Conservation (phyloP, 805 yeast genomes). For the Kurtzmaniella fragi region DNA sequence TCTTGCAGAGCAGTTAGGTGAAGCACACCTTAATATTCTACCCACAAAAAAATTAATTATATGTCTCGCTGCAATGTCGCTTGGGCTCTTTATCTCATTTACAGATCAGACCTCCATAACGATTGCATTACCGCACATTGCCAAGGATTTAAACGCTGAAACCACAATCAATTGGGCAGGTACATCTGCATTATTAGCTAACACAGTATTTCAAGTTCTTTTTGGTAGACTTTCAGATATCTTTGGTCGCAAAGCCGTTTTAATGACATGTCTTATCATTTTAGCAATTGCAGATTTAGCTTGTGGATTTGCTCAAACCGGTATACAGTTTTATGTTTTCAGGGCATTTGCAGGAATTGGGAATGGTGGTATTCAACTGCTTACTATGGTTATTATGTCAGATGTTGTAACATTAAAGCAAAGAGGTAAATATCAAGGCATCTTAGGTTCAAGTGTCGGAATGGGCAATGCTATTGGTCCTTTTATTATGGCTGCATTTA, state of each 20-base stretch:
- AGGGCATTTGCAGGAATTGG: slow-evolving; percentile 59
- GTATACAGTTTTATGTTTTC: slow-evolving; percentile 42
- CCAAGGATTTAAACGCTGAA: slow-evolving; percentile 38
- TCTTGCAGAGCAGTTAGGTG: slow-evolving; percentile 22
- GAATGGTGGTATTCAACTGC: slow-evolving; percentile 49
- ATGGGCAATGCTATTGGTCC: slow-evolving; percentile 52
- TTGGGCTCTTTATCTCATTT: slow-evolving; percentile 36
- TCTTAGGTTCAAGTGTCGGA: slow-evolving; percentile 46
- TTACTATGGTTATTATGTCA: slow-evolving; percentile 48
- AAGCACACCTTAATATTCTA: slow-evolving; percentile 37
- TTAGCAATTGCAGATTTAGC: slow-evolving; percentile 42
- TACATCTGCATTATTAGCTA: slow-evolving; percentile 62
- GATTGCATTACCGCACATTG: slow-evolving; percentile 42
- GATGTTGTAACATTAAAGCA: slow-evolving; percentile 52
- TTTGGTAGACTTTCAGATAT: slow-evolving; percentile 70
- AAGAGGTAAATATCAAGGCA: slow-evolving; percentile 52
- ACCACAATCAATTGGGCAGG: slow-evolving; percentile 64
- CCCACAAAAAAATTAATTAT: slow-evolving; percentile 28
- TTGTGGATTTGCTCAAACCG: slow-evolving; percentile 38
- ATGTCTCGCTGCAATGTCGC: slow-evolving; percentile 27
- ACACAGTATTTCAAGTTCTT: slow-evolving; percentile 69
- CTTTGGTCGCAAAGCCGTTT: slow-evolving; percentile 46
- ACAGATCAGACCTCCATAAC: slow-evolving; percentile 42
- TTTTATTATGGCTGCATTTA: slow-evolving; percentile 46
- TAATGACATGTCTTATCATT: slow-evolving; percentile 39